phyloP scores from a whole-genome alignment of 768 basidiomycete species.

The Nidula microcarpa region DNA sequence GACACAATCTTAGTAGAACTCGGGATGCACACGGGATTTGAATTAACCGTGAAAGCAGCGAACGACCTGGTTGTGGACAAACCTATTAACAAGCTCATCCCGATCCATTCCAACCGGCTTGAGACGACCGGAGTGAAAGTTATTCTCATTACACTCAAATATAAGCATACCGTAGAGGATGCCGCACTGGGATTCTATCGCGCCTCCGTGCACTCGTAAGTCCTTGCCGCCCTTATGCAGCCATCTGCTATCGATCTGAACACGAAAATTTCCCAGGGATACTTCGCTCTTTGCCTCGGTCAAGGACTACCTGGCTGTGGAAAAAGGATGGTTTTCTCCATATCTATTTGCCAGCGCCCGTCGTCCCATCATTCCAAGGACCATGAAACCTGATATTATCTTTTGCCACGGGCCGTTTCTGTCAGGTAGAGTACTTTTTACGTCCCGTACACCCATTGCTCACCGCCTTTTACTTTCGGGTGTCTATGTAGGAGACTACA shows the following conservation, averaged over 20 bases:
- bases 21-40: slow-evolving; percentile 52
- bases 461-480: not conserved
- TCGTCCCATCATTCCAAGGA: slow-evolving; percentile 56
- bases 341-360: slow-evolving; percentile 61
- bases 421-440: slow-evolving; percentile 27
- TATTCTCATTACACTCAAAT: slow-evolving; percentile 56
- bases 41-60: slow-evolving; percentile 42
- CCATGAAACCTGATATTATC: slow-evolving; percentile 61
- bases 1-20: slow-evolving; percentile 59
- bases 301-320: slow-evolving; percentile 58
- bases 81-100: slow-evolving; percentile 43
- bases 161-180: slow-evolving; percentile 55
- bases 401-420: slow-evolving; percentile 68
- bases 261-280: slow-evolving; percentile 30
- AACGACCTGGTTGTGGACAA: slow-evolving; percentile 51
- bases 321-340: slow-evolving; percentile 69
- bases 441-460: not conserved
- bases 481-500: slow-evolving; percentile 59
- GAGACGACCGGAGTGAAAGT: slow-evolving; percentile 58
- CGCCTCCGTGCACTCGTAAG: slow-evolving; percentile 54
- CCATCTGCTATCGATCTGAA: not conserved
- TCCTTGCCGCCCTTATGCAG: slow-evolving; percentile 4
- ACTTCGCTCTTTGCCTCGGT: slow-evolving; percentile 56
- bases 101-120: slow-evolving; percentile 48
- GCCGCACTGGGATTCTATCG: slow-evolving; percentile 61